Evolutionary conservation across 768 basidiomycete genomes (phyloP).

Genomic region (Mycena latifolia): DNA sequence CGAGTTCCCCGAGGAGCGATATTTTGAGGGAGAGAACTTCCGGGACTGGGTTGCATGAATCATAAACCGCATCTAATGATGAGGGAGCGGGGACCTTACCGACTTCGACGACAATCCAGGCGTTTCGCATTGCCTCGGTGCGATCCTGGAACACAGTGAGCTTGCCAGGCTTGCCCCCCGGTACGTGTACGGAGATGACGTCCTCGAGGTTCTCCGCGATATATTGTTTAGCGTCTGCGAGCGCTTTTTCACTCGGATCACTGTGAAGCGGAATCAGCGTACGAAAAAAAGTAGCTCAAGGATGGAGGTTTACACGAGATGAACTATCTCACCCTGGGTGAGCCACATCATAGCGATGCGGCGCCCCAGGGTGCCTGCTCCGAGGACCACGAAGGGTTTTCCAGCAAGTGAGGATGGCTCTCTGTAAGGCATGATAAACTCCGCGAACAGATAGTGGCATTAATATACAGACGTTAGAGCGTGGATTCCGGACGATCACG

Average conservation of each 20-base stretch:
- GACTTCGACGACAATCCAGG: slow-evolving; percentile 37
- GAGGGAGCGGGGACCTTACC: slow-evolving; percentile 11
- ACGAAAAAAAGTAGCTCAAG: background rate
- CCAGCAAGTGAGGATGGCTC: slow-evolving; percentile 21
- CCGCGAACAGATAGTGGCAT: too few species aligned
- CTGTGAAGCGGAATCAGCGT: background rate
- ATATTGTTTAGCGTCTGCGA: slow-evolving; percentile 21
- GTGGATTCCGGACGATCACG: too few species aligned
- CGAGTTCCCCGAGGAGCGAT: slow-evolving; percentile 29
- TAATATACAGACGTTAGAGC: too few species aligned
- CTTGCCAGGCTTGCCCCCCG: slow-evolving; percentile 17
- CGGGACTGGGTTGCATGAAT: slow-evolving; percentile 14
- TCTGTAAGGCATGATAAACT: slow-evolving; percentile 28
- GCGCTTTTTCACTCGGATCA: slow-evolving; percentile 28
- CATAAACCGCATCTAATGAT: background rate
- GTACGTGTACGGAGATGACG: slow-evolving; percentile 21
- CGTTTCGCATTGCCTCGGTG: slow-evolving; percentile 24
- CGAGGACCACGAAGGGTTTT: slow-evolving; percentile 28
- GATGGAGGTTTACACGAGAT: slow-evolving; percentile 22
- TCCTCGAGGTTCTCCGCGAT: slow-evolving; percentile 24
- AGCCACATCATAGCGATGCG: slow-evolving; percentile 38
- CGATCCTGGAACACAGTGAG: slow-evolving; percentile 28
- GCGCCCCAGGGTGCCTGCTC: slow-evolving; percentile 31
- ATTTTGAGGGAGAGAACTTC: slow-evolving; percentile 30
- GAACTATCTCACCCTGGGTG: slow-evolving; percentile 32